Evolutionary conservation across 1,284 basidiomycete species (phyloP).

Genomic region (Testicularia cyperi): DNA sequence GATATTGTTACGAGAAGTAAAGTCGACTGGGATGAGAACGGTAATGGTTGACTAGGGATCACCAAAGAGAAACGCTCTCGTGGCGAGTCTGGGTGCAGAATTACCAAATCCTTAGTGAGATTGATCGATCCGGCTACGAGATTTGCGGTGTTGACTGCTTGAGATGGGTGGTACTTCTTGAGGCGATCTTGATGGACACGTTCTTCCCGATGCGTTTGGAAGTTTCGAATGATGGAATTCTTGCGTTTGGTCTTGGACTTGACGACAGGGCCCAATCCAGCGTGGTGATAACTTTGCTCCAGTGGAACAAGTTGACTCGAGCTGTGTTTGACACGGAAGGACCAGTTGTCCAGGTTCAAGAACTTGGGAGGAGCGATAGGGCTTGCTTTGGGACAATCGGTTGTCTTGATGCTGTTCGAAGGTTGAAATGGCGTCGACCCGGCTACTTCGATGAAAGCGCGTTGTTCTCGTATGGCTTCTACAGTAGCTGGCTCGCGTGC

Average conservation of each 20-base stretch:
- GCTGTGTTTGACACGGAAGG: neutral
- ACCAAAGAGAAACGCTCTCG: too few relatives aligned
- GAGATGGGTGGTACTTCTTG: too few relatives aligned
- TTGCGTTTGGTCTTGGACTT: neutral
- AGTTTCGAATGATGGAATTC: conserved; percentile 1
- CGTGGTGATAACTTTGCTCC: neutral
- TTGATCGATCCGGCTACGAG: too few relatives aligned
- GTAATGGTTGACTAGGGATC: too few relatives aligned
- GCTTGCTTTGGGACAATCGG: neutral
- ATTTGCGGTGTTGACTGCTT: too few relatives aligned
- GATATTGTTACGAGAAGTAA: too few relatives aligned
- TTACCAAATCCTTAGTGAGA: too few relatives aligned
- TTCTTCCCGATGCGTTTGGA: neutral
- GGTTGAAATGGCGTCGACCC: neutral
- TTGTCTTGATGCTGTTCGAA: neutral
- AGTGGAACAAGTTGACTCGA: neutral
- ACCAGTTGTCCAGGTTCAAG: neutral
- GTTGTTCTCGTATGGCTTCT: neutral
- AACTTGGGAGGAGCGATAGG: neutral
- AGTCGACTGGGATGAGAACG: too few relatives aligned
- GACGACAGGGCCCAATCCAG: neutral
- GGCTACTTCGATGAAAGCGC: neutral
- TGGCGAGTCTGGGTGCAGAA: too few relatives aligned
- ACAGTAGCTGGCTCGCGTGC: neutral
- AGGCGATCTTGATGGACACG: neutral